These are phyloP conservation scores for Globisporangium alternatum DNA, from an alignment of 352 stramenopile species.

Conservation along the genomic window DNA sequence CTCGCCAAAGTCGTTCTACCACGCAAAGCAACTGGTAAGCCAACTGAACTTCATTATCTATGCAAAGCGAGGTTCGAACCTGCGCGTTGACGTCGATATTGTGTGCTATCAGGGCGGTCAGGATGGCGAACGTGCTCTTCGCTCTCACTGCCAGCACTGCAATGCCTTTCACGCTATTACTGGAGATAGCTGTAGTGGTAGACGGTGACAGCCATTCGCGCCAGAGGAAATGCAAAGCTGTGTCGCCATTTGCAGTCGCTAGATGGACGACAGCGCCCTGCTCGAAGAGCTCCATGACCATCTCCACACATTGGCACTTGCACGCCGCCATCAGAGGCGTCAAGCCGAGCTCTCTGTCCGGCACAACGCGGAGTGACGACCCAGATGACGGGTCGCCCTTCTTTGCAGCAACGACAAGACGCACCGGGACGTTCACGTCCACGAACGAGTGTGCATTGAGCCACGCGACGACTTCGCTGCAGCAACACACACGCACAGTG, in stretches of 20 bases:
- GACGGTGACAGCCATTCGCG: conserved; percentile 28
- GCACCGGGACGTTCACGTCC: conserved; percentile 65
- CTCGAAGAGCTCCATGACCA: conserved; percentile 46
- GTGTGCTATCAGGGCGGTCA: conserved; percentile 33
- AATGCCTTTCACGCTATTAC: conserved; percentile 26
- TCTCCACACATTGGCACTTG: conserved; percentile 38
- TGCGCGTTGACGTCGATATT: conserved; percentile 47
- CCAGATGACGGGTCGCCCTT: not conserved
- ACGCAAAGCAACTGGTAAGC: not conserved
- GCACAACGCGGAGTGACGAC: conserved; percentile 7
- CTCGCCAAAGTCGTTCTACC: conserved; percentile 65
- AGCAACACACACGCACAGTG: conserved; percentile 2
- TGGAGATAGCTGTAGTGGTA: conserved; percentile 1
- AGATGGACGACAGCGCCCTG: conserved; percentile 49
- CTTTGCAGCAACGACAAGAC: not conserved
- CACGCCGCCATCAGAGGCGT: conserved; percentile 76
- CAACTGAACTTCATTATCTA: not conserved
- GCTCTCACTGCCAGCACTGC: conserved; percentile 29
- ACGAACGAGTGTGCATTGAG: conserved; percentile 57
- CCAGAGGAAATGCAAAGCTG: conserved; percentile 65
- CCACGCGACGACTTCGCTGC: conserved; percentile 59
- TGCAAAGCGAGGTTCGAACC: conserved; percentile 21
- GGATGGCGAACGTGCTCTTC: conserved; percentile 35
- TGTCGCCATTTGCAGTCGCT: conserved; percentile 62
- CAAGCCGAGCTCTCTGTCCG: conserved; percentile 36